Base-by-base conservation (phyloP, 2,329 filamentous ascomycete genomes). In the Ophiostoma himal-ulmi region DNA sequence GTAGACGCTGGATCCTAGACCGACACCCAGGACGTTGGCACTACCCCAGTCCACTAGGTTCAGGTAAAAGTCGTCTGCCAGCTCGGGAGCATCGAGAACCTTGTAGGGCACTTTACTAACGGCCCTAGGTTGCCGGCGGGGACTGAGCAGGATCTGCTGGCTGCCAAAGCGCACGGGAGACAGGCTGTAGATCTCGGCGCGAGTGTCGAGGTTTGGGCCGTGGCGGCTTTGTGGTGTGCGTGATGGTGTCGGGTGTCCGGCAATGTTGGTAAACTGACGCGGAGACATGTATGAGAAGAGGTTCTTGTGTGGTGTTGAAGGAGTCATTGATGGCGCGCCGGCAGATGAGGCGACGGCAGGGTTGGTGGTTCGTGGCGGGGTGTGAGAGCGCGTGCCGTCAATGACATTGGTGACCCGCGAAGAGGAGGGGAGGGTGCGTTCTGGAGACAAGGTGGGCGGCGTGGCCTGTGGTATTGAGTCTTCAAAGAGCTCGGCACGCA, bases 31-130 rank as follows among this genome's bases (percentile, higher is more conserved):
- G 10, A 97, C 91, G 78, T 98, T 97, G 75, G 91, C 93, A 76
- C 92, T 96, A 62, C 95, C 95, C 95, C 95, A 99, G 77, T 99
- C 95, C 3, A 99, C 94, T 36, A 99, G 83, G 76, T 99, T 99
- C 48, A 99, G 84, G 76, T 99, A 99, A 79, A 98, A 99, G 78
- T 99, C 95, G 77, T 99, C 95, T 37, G 94, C 94, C 65, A 99
- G 82, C 78, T 98, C 95, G 1, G 95, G 95, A 0, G 95, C 95
- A 82, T 99, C 95, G 11, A 99, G 84, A 1, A 99, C 95, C 80
- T 99, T 99, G 81, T 96, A 99, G 0, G 95, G 95, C 0, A 98
- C 94, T 79, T 98, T 98, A 79, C 92, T 94, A 26, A 99, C 93
- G 39, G 92, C 91, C 74, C 95, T 86, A 1, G 94, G 93, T 73